Evolutionary conservation across 2,329 filamentous ascomycete genomes (phyloP), one percentile per base, ranked within the genome.

Genomic region (Exutisphaerella laricina): DNA sequence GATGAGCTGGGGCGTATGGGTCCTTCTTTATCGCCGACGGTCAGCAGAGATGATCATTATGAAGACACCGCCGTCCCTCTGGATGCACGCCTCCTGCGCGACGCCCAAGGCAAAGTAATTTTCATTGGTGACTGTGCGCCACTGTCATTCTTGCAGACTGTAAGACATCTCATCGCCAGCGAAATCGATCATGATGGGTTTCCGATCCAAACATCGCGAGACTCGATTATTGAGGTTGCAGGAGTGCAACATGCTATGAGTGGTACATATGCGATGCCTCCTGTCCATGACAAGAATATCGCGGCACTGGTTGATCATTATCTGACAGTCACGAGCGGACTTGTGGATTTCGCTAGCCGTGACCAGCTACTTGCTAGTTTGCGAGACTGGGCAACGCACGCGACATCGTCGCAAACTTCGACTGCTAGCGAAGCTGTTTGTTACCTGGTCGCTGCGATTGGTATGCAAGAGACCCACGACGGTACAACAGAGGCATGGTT

Each of bases 111-210:
- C 4, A 75, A 74, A 42, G 68, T 73, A 37, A 74, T 76, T 54
- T 76, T 74, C 49, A 70, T 76, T 20, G 73, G 73, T 10, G 73
- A 76, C 45, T 75, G 70, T 26, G 72, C 72, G 23, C 73, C 71
- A 35, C 58, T 75, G 34, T 74, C 72, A 0, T 75, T 75, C 40
- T 51, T 75, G 25, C 72, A 75, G 51, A 74, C 70, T 41, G 71
- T 75, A 10, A 69, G 72, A 23, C 68, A 73, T 32, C 63, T 76
- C 4, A 68, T 74, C 5, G 68, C 69, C 3, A 65, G 66, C 8
- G 65, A 67, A 14, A 67, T 70, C 16, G 69, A 69, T 9, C 61
- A 64, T 10, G 66, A 33, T 61, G 50, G 39, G 6, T 49, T 56
- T 16, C 43, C 50, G 1, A 36, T 42, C 1, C 51, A 52, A 28